Evolutionary conservation across 768 basidiomycete species (phyloP), one percentile per base, ranked within the genome.

Genomic region (Boletus patriciae): DNA sequence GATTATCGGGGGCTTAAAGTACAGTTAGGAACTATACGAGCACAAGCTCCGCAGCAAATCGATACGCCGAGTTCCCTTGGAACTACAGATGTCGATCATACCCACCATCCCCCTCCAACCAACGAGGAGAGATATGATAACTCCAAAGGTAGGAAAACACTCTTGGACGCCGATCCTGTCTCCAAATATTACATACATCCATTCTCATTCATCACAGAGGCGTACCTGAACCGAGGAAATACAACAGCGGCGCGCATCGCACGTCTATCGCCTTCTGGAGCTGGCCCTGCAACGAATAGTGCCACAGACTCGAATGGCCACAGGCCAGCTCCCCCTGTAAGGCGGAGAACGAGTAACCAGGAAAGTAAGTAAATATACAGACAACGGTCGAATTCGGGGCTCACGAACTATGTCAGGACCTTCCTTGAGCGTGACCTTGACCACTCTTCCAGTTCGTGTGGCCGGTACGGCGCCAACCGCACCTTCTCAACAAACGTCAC

Each of bases 1-100:
- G 83, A 91, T 68, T 91, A 91, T 66, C 80, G 83, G 3, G 82
- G 81, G 13, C 80, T 92, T n/a, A 91, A 92, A 70, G 89, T 87
- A 62, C 77, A 78, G 21, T 86, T 91, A 15, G 75, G 78, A 10
- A 78, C 79, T 3, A 83, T 89, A 54, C 78, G 79, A 23, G 74
- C 70, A 51, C 52, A 58, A 25, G 18, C 43, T 10, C 50, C 27
- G 8, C 70, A 72, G 9, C 73, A 75, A 50, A 40, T 65, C 25
- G 50, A 55, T 13, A 11, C 40, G 23, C 47, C 52, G 21, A 43
- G 29, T 43, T 54, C 34, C 15, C 29, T 53, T 33, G 50, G 44
- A 6, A 16, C 50, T 21, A 27, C 58, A 3, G 47, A 57, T 29
- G 40, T 42, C 8, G 38, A 54, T 50, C 51, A 43, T n/a, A 25